Percentiles rank a stretch among this genome's conserved stretches.
These are phyloP conservation scores for Saccharomycopsis amapae DNA, from an alignment of 805 yeast species.

Conservation along the genomic window DNA sequence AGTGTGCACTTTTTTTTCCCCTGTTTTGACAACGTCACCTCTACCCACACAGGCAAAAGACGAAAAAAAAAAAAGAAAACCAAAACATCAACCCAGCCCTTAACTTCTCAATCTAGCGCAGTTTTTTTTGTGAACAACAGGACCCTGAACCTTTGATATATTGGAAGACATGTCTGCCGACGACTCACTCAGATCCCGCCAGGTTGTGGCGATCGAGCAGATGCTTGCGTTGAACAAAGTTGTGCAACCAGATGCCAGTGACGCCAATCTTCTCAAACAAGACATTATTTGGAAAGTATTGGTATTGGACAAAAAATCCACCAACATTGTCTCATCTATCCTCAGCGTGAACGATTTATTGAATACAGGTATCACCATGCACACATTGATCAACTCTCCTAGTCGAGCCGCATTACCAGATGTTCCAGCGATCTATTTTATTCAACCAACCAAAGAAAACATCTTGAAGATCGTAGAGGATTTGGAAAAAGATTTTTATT, in stretches of 20 bases:
- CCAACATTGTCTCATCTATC: constrained; percentile 85
- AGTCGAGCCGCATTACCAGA: constrained; percentile 83
- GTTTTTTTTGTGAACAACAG: too few relatives aligned
- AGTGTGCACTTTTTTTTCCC: too few relatives aligned
- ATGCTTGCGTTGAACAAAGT: constrained; percentile 74
- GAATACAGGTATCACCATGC: constrained; percentile 88
- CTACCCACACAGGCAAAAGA: too few relatives aligned
- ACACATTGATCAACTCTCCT: constrained; percentile 55
- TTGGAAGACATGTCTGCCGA: neutral
- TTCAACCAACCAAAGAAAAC: constrained; percentile 79
- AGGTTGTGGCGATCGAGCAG: constrained; percentile 50
- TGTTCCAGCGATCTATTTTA: constrained; percentile 90
- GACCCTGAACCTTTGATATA: too few relatives aligned
- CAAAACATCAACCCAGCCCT: too few relatives aligned
- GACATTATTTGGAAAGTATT: constrained; percentile 88
- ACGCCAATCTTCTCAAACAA: constrained; percentile 48
- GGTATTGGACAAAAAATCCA: constrained; percentile 72
- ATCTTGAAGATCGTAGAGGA: constrained; percentile 64
- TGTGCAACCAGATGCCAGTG: constrained; percentile 43
- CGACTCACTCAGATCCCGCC: constrained; percentile 11
- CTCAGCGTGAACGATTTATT: constrained; percentile 85
- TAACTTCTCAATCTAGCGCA: too few relatives aligned
- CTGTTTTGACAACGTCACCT: too few relatives aligned
- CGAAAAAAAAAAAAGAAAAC: too few relatives aligned
- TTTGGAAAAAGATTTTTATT: constrained; percentile 66